Conservation (phyloP, 23 red algal species). For the Gracilaria domingensis region DNA sequence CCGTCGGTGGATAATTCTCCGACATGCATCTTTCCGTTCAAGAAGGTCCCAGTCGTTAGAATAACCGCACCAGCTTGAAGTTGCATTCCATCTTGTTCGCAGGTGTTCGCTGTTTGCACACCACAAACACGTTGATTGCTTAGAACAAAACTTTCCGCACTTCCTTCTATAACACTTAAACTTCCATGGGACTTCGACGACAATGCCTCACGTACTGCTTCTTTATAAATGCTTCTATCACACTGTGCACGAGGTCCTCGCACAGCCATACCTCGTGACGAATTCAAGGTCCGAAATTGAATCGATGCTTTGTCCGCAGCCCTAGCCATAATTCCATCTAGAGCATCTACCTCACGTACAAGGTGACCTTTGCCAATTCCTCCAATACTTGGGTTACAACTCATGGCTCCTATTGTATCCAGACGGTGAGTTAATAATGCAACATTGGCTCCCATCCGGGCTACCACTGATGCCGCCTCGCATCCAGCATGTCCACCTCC, state of each 20-base stretch:
- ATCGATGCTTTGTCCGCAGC: constrained; percentile 71
- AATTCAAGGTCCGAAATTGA: constrained; percentile 76
- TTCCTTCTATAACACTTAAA: constrained; percentile 39
- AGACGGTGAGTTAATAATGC: constrained; percentile 64
- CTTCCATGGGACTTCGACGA: not conserved
- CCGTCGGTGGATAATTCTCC: constrained; percentile 25
- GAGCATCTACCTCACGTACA: constrained; percentile 84
- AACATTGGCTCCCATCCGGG: constrained; percentile 71
- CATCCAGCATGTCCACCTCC: constrained; percentile 82
- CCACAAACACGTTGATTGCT: constrained; percentile 30
- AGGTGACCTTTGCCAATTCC: constrained; percentile 87
- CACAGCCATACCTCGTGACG: constrained; percentile 69
- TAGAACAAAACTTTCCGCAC: constrained; percentile 65
- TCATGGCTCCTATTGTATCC: constrained; percentile 70
- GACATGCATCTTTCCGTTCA: constrained; percentile 79
- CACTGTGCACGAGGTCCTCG: constrained; percentile 69
- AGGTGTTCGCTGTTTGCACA: not conserved
- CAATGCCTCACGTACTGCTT: constrained; percentile 64
- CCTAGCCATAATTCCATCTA: constrained; percentile 74
- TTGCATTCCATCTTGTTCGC: not conserved
- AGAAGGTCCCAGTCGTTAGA: constrained; percentile 80
- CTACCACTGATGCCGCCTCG: constrained; percentile 74
- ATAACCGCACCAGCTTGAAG: constrained; percentile 61
- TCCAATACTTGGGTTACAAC: constrained; percentile 83
- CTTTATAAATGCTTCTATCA: constrained; percentile 65